These are phyloP conservation scores for Viola pubescens DNA, from an alignment of 441 rosid genomes.

Conservation along the genomic window DNA sequence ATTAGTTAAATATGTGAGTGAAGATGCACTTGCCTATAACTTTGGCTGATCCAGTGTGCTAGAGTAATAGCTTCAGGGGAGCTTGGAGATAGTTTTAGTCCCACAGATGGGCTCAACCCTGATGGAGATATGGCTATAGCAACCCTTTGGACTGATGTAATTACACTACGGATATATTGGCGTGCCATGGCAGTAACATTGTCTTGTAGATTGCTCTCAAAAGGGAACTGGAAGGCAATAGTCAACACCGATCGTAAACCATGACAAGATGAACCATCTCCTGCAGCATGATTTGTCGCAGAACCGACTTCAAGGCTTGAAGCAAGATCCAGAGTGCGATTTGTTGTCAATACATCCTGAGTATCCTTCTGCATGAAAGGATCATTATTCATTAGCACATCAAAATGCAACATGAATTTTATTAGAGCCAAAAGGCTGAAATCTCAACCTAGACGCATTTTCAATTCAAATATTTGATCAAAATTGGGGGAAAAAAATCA, in stretches of 20 bases:
- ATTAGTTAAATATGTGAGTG: not conserved
- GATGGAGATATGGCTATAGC: slow-evolving; percentile 94
- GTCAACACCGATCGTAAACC: slow-evolving; percentile 74
- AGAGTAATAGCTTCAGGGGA: slow-evolving; percentile 89
- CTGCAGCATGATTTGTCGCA: slow-evolving; percentile 37
- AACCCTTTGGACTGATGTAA: slow-evolving; percentile 93
- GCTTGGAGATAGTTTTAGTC: slow-evolving; percentile 60
- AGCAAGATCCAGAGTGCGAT: slow-evolving; percentile 84
- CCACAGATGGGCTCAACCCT: slow-evolving; percentile 51
- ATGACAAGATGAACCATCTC: slow-evolving; percentile 44
- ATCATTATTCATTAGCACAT: slow-evolving; percentile 2
- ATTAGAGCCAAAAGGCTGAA: not conserved
- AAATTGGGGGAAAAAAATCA: not conserved
- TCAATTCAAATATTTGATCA: no score
- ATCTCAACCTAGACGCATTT: not conserved
- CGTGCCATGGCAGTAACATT: slow-evolving; percentile 94
- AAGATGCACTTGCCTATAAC: slow-evolving; percentile 46
- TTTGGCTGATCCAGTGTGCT: slow-evolving; percentile 80
- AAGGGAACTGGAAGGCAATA: slow-evolving; percentile 97
- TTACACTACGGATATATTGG: slow-evolving; percentile 82
- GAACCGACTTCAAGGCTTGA: slow-evolving; percentile 91
- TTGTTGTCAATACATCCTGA: slow-evolving; percentile 42
- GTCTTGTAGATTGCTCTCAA: slow-evolving; percentile 76
- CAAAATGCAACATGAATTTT: not conserved
- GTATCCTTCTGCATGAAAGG: slow-evolving; percentile 45